These are phyloP conservation scores for Neurospora sp. DNA, from an alignment of 495 filamentous ascomycete genomes.

Conservation along the genomic window DNA sequence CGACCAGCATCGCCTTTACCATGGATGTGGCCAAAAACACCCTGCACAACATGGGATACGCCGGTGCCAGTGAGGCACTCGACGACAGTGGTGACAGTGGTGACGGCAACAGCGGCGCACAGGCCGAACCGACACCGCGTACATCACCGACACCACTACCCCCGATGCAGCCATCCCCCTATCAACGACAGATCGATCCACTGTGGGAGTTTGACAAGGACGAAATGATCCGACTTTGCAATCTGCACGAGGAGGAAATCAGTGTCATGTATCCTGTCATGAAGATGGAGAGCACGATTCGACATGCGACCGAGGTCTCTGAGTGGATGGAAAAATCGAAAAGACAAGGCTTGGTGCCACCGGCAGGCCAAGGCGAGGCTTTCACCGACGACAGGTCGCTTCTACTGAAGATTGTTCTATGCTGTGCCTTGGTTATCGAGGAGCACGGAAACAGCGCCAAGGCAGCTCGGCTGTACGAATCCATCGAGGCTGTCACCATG, in stretches of 20 bases:
- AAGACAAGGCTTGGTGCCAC: conserved; percentile 15
- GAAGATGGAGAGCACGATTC: conserved; percentile 55
- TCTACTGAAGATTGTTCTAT: conserved; percentile 70
- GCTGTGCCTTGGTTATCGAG: conserved; percentile 62
- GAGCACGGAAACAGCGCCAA: conserved; percentile 66
- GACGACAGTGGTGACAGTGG: conserved; percentile 40
- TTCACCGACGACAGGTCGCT: conserved; percentile 60
- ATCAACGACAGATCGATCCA: conserved; percentile 48
- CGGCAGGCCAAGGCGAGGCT: conserved; percentile 40
- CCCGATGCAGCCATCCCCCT: conserved; percentile 24
- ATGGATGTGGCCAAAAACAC: conserved; percentile 82
- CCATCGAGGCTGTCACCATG: conserved; percentile 58
- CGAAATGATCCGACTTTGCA: conserved; percentile 61
- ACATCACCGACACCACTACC: conserved; percentile 29
- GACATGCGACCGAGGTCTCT: conserved; percentile 55
- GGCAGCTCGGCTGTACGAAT: conserved; percentile 59
- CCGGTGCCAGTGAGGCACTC: conserved; percentile 42
- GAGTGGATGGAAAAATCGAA: conserved; percentile 51
- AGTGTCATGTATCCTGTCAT: conserved; percentile 80
- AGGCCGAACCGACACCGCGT: conserved; percentile 44
- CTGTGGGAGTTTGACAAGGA: conserved; percentile 63
- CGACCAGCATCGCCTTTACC: conserved; percentile 77
- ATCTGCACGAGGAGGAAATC: conserved; percentile 73
- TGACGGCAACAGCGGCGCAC: conserved; percentile 16
- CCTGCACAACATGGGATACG: conserved; percentile 81